Percentiles rank a stretch among this genome's conserved stretches.
These are phyloP conservation scores for Metschnikowia sp. DNA, from an alignment of 805 yeast genomes.

Conservation along the genomic window DNA sequence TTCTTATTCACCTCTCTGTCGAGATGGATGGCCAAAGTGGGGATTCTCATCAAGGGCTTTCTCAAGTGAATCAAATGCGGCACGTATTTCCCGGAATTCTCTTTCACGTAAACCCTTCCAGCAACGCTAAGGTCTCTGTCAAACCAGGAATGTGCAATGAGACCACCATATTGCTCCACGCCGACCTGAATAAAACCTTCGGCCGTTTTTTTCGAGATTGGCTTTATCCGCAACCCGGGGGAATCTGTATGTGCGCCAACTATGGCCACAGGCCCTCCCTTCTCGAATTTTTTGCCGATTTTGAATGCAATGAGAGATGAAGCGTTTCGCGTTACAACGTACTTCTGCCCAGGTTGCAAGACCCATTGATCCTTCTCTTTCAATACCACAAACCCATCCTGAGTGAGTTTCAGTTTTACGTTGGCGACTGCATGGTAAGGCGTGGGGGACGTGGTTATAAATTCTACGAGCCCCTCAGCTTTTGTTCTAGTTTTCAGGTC, in stretches of 20 bases:
- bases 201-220: slow-evolving; percentile 63
- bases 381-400: slow-evolving; percentile 71
- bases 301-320: slow-evolving; percentile 87
- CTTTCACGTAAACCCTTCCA: slow-evolving; percentile 77
- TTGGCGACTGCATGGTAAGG: slow-evolving; percentile 89
- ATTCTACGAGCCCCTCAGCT: slow-evolving; percentile 66
- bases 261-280: slow-evolving; percentile 81
- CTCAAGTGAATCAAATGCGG: slow-evolving; percentile 75
- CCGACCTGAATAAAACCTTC: slow-evolving; percentile 88
- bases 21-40: slow-evolving; percentile 91
- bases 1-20: slow-evolving; percentile 71
- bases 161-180: slow-evolving; percentile 94
- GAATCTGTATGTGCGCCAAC: slow-evolving; percentile 97
- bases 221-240: slow-evolving; percentile 86
- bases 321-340: slow-evolving; percentile 84
- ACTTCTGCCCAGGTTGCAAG: slow-evolving; percentile 56
- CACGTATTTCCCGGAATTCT: slow-evolving; percentile 45
- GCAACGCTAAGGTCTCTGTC: slow-evolving; percentile 91
- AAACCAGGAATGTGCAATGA: slow-evolving; percentile 96
- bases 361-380: slow-evolving; percentile 71
- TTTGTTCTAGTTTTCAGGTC: slow-evolving; percentile 11
- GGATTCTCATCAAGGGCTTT: slow-evolving; percentile 80
- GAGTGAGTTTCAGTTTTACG: slow-evolving; percentile 50
- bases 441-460: slow-evolving; percentile 83
- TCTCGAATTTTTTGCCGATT: slow-evolving; percentile 66